Base-by-base conservation (phyloP, 345 rosid species). In the Passiflora organensis region DNA sequence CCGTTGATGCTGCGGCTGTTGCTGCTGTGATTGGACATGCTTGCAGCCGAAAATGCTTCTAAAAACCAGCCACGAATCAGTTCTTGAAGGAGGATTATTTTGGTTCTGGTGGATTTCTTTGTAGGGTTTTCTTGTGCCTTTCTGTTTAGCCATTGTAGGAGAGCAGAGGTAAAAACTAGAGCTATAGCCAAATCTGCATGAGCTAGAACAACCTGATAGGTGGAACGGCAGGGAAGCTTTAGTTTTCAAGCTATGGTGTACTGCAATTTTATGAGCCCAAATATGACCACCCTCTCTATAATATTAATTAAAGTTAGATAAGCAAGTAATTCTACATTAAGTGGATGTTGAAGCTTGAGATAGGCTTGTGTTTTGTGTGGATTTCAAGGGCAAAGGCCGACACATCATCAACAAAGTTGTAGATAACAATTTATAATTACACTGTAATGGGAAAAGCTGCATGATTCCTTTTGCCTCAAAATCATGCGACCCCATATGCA, bases 21-120 rank as follows among this genome's bases (percentile, higher is more conserved):
- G 54, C 12, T 43, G 51, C 48, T 46, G 21, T 19, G 45, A 24
- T 17, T 56, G 65, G 2, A 22, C 73, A 11, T 57, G 55, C 43
- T 73, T 83, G 43, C 78, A 73, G 59, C 67, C 62, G 60, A 80
- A 81, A 69, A 81, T 48, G 53, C 84, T 77, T 77, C 74, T 81
- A 18, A 83, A 56, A 43, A 64, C 69, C 1, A 73, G 48, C 90
- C 90, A 84, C n/a, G n/a, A n/a, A n/a, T n/a, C n/a, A n/a, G n/a
- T n/a, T n/a, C n/a, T n/a, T 43, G 90, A 73, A 25, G 82, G 73
- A 15, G 73, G 73, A 15, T n/a, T 48, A 43, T 64, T 71, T 32
- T 70, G 74, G 67, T 43, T 70, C 61, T 71, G 76, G 43, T 61
- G 54, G 20, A 45, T 67, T 70, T 64, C 69, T 41, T 34, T 73